A percentile compares a stretch with the other conserved stretches of the same genome.
Evolutionary conservation across 345 rosid species (phyloP).

Genomic region (Gossypium rotundifolium): DNA sequence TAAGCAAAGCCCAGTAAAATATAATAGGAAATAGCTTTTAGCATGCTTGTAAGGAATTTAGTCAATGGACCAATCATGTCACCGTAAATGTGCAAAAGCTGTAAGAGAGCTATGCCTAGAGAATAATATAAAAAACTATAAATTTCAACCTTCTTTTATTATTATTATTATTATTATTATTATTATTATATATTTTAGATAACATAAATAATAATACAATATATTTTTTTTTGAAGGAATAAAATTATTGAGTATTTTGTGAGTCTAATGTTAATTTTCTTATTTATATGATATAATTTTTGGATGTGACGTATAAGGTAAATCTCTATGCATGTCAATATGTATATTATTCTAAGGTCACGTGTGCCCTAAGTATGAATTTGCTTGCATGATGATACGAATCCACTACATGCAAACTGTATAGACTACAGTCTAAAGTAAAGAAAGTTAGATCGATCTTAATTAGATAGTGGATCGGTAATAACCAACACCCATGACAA

Average conservation of each 20-base stretch:
- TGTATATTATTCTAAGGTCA: too few species aligned
- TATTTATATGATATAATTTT: too few species aligned
- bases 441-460: too few species aligned
- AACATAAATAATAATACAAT: neutral
- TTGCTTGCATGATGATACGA: fast-evolving
- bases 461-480: too few species aligned
- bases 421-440: too few species aligned
- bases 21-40: conserved; percentile 21
- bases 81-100: conserved; percentile 33
- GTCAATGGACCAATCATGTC: conserved; percentile 50
- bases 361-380: fast-evolving
- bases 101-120: conserved; percentile 15
- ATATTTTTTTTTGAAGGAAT: neutral
- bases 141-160: conserved; percentile 18
- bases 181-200: neutral
- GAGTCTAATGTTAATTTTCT: too few species aligned
- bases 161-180: too few species aligned
- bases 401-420: fast-evolving
- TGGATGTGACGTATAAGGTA: fast-evolving
- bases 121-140: neutral
- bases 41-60: conserved; percentile 20
- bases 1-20: neutral
- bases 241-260: too few species aligned
- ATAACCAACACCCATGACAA: too few species aligned
- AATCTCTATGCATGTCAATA: fast-evolving